phyloP scores from a whole-genome alignment of 495 filamentous ascomycete species.

The Penicillium tannophilum region DNA sequence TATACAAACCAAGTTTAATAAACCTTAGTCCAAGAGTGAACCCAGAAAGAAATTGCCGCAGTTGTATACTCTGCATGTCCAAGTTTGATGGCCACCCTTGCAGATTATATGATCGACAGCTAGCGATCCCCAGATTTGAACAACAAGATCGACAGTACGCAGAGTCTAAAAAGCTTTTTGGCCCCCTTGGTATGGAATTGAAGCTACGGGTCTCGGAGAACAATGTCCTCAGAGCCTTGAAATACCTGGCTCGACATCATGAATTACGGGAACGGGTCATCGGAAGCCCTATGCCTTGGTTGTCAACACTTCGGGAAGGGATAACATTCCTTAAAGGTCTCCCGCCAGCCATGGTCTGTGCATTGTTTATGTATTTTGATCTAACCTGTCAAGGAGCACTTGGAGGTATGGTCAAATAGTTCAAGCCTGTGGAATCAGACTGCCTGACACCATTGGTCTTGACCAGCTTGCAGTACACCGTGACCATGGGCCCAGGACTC shows the following conservation, averaged over 20 bases:
- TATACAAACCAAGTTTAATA: constrained; percentile 3
- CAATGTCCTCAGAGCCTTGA: constrained; percentile 14
- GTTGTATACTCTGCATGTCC: not conserved
- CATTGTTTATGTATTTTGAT: not conserved
- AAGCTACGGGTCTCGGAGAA: not conserved
- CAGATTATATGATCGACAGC: constrained; percentile 21
- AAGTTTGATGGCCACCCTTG: constrained; percentile 17
- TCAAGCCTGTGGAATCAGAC: not conserved
- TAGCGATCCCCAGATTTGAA: not conserved
- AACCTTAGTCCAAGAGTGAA: not conserved
- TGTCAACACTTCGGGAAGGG: constrained; percentile 23
- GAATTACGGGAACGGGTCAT: constrained; percentile 1
- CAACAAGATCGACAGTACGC: not conserved
- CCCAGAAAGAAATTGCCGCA: not conserved
- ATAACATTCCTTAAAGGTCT: constrained; percentile 25
- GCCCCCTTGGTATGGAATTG: constrained; percentile 29
- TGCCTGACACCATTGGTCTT: not conserved
- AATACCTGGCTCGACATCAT: constrained; percentile 5
- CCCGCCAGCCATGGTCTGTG: constrained; percentile 3
- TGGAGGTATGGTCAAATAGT: not conserved
- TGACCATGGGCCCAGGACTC: not conserved
- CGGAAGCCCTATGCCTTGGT: constrained; percentile 20
- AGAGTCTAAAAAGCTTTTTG: not conserved
- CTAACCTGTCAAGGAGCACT: not conserved
- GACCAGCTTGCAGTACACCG: not conserved